Percentiles rank a stretch among this genome's conserved stretches.
These are phyloP conservation scores for Prunus davidiana DNA, from an alignment of 306 rosid genomes.

Conservation along the genomic window DNA sequence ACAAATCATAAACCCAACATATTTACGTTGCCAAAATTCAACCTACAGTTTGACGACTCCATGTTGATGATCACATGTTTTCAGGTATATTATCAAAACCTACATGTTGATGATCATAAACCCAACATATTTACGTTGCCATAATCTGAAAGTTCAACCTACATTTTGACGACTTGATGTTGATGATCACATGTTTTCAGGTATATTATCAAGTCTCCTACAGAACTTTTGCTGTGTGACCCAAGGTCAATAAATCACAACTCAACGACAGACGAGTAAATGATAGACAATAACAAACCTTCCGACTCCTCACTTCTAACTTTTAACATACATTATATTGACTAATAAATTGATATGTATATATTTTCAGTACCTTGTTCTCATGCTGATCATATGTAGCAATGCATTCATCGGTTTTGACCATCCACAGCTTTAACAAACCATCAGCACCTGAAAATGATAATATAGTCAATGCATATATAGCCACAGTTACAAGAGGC, in stretches of 20 bases:
- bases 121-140: background rate
- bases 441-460: slow-evolving; percentile 85
- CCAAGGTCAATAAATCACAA: background rate
- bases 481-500: background rate
- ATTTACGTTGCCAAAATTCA: background rate
- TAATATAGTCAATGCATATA: background rate
- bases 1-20: background rate
- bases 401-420: slow-evolving; percentile 78
- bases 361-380: slow-evolving; percentile 61
- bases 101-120: no score
- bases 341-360: background rate
- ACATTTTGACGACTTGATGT: background rate
- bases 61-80: background rate
- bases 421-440: slow-evolving; percentile 84
- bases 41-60: background rate
- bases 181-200: background rate
- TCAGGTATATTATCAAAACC: no score
- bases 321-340: background rate
- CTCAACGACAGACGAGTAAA: background rate
- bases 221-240: background rate
- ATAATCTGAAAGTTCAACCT: background rate
- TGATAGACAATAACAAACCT: background rate
- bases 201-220: background rate
- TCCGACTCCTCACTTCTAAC: background rate
- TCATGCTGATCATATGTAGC: slow-evolving; percentile 87